Base-by-base conservation (phyloP, 345 rosid species). In the Capsella bursapastoris region DNA sequence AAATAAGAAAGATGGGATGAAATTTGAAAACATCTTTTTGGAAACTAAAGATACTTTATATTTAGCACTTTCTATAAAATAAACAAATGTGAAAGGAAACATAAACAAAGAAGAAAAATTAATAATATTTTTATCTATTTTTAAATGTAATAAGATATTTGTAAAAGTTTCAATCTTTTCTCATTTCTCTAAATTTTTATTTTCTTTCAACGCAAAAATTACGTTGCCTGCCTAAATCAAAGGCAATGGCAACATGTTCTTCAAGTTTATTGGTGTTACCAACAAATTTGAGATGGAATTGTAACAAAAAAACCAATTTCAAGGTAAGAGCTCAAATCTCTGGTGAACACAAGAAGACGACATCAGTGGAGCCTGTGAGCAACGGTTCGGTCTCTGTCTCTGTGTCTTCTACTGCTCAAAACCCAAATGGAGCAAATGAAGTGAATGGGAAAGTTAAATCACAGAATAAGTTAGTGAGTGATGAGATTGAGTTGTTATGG, bases 401-500 rank as follows among this genome's bases (percentile, higher is more conserved):
- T 78, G 43, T 75, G 3, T 49, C 28, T 22, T 44, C 29, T 22
- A 56, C 13, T 53, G 72, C 76, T 71, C 80, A 62, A 71, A 81
- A 62, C 66, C 78, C 74, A 35, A 69, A 43, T 18, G 73, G 64
- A 31, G 8, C 37, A 56, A 64, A 68, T 70, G 70, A 71, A 57
- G 73, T 52, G n/a, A 74, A 85, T 69, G 79, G 80, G 65, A 77
- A 80, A 35, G 38, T 71, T 40, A 68, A 61, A 41, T 50, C 25
- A 16, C 80, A 80, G 78, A 76, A 73, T 62, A 61, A 61, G 35
- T 2, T 41, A 38, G 66, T 61, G 16, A 61, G 66, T 61, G 81
- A 84, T 29, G 82, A 77, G 44, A 69, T 94, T 81, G 85, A 86
- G 71, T 73, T 81, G 51, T 75, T 86, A 63, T 94, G 98, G 98